A percentile compares a stretch with the other conserved stretches of the same genome.
These are phyloP conservation scores for Rhodotorula sp. DNA, from an alignment of 1,284 basidiomycete genomes.

Conservation along the genomic window DNA sequence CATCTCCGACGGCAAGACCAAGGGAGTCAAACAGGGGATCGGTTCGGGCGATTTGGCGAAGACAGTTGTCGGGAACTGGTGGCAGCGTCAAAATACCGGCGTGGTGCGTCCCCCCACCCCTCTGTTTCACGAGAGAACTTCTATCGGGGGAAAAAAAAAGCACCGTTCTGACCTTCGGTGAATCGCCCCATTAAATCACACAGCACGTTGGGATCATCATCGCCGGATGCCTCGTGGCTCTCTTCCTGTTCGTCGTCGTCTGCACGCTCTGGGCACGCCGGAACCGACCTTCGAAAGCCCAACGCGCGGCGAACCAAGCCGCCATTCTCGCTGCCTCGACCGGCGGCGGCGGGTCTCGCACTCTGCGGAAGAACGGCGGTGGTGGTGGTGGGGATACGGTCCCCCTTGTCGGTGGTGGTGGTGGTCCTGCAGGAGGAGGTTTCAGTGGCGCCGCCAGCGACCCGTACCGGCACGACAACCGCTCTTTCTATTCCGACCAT, in stretches of 20 bases:
- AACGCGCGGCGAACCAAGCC: background rate
- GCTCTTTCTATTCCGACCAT: background rate
- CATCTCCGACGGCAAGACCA: conserved; percentile 33
- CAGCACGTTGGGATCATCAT: conserved; percentile 38
- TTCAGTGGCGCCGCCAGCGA: too few relatives aligned
- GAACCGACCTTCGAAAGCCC: conserved; percentile 6
- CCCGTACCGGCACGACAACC: conserved; percentile 7
- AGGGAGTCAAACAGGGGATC: conserved; percentile 15
- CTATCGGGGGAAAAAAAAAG: too few relatives aligned
- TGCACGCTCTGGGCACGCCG: conserved; percentile 36
- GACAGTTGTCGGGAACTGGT: conserved; percentile 35
- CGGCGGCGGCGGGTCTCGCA: background rate
- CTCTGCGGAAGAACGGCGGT: too few relatives aligned
- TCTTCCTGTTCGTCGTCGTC: conserved; percentile 33
- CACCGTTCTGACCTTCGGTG: too few relatives aligned
- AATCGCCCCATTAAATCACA: background rate
- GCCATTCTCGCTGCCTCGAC: background rate
- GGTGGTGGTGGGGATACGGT: conserved; percentile 3
- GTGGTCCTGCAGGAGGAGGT: conserved; percentile 1
- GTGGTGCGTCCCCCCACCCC: conserved; percentile 17
- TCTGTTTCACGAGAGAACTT: too few relatives aligned
- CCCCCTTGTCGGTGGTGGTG: conserved; percentile 20
- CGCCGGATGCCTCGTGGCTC: conserved; percentile 24
- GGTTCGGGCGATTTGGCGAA: conserved; percentile 18
- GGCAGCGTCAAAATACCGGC: conserved; percentile 24